Evolutionary conservation across 345 rosid species (phyloP).

Genomic region (Iberis pinnata): DNA sequence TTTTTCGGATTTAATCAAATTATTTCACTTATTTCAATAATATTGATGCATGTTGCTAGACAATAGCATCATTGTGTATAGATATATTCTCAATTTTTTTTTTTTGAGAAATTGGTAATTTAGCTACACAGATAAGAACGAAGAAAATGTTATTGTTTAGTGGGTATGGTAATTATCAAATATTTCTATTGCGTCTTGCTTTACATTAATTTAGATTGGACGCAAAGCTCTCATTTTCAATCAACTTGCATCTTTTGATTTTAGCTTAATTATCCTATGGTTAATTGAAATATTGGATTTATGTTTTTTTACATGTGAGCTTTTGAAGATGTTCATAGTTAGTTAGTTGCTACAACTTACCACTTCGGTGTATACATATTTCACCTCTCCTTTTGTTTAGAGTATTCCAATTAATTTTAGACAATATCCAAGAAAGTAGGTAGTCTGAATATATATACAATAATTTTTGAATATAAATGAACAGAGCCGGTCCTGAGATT

Average conservation of each 20-base stretch:
- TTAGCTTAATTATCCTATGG: slow-evolving; percentile 9
- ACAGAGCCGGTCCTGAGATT: too few relatives aligned
- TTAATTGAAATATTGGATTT: slow-evolving; percentile 2
- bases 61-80: neutral
- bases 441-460: neutral
- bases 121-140: too few relatives aligned
- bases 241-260: slow-evolving; percentile 22
- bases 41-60: slow-evolving; percentile 9
- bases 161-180: slow-evolving; percentile 6
- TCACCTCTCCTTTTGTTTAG: neutral
- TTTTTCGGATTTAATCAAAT: neutral
- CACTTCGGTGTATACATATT: neutral
- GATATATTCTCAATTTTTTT: too few relatives aligned
- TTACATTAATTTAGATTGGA: neutral
- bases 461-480: too few relatives aligned
- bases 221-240: slow-evolving; percentile 2
- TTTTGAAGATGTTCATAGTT: too few relatives aligned
- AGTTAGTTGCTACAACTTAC: neutral
- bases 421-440: too few relatives aligned
- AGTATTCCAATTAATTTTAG: neutral
- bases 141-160: too few relatives aligned
- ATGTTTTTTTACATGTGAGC: too few relatives aligned
- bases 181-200: neutral
- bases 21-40: neutral
- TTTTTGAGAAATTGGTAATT: neutral